Base-by-base conservation (phyloP, 306 rosid genomes). In the Alnus rubra region DNA sequence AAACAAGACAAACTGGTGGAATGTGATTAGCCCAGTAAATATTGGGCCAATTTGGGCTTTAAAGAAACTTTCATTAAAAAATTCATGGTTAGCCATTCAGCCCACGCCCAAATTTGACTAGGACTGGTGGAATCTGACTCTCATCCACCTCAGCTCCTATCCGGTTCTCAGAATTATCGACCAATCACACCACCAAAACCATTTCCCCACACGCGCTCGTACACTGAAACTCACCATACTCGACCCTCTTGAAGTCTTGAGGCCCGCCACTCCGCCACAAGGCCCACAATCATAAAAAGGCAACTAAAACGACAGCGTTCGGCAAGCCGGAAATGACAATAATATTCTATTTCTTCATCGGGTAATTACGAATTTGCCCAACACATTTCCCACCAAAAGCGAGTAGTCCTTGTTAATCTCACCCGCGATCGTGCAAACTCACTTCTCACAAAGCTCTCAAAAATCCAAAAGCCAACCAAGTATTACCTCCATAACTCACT, bases 91-190 rank as follows among this genome's bases (percentile, higher is more conserved):
- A 12, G 6, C 64, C 45, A 19, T 30, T 14, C 37, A 11, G 59
- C 73, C 59, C 23, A 62, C 65, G 78, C 85, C 79, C 79, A 77
- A 77, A 82, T 63, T 63, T 77, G 71, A 73, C 79, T 47, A 13
- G 55, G 69, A n/a, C 35, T 4, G 11, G 9, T 30, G 59, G 45
- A 79, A 50, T 35, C 67, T 60, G 73, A 79, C 82, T 35, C 45
- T 10, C 44, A 62, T 79, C 69, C 23, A 50, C 33, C 56, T 78
- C 82, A 73, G 73, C 70, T 64, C 59, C 82, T 28, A 72, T 73
- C 64, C 63, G 39, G 12, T 75, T 79, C 71, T 76, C 78, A 54
- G 76, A 33, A 45, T 76, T 2, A 56, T 72, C 47, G 47, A 72
- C 82, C 76, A 64, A 65, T 54, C 74, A 16, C 9, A 35, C 44